A percentile compares a stretch with the other conserved stretches of the same genome.
Conservation (phyloP, 1,284 basidiomycete genomes). For the Fomitopsis palustris region DNA sequence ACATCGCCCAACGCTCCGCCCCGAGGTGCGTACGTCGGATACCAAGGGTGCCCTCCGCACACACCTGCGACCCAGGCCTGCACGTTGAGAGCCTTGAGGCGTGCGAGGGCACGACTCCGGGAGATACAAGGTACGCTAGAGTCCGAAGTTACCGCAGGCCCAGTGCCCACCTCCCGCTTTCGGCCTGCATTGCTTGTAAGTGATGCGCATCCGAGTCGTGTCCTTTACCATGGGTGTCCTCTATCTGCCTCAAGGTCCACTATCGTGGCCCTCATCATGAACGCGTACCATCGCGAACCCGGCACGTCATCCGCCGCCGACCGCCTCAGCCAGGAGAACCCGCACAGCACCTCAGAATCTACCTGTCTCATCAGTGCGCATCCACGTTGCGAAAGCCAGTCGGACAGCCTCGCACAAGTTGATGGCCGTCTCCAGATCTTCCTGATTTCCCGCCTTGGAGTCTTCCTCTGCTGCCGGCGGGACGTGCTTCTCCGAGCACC, state of each 20-base stretch:
- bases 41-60: too few relatives aligned
- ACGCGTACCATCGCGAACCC: too few relatives aligned
- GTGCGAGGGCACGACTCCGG: background rate
- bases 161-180: background rate
- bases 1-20: background rate
- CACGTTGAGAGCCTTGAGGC: background rate
- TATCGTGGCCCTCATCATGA: background rate
- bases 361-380: too few relatives aligned
- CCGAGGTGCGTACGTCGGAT: background rate
- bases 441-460: too few relatives aligned
- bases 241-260: background rate
- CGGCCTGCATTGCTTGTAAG: background rate
- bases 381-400: too few relatives aligned
- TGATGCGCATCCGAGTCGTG: background rate
- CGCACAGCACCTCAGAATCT: background rate
- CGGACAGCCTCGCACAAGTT: too few relatives aligned
- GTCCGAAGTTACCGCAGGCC: background rate
- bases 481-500: too few relatives aligned
- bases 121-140: background rate
- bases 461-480: too few relatives aligned
- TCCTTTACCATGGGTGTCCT: background rate
- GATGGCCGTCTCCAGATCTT: too few relatives aligned
- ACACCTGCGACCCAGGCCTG: background rate
- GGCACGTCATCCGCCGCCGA: too few relatives aligned
- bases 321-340: background rate